These are phyloP conservation scores for Tuctoria greenei DNA, from an alignment of 176 grass and related monocot genomes.

Conservation along the genomic window DNA sequence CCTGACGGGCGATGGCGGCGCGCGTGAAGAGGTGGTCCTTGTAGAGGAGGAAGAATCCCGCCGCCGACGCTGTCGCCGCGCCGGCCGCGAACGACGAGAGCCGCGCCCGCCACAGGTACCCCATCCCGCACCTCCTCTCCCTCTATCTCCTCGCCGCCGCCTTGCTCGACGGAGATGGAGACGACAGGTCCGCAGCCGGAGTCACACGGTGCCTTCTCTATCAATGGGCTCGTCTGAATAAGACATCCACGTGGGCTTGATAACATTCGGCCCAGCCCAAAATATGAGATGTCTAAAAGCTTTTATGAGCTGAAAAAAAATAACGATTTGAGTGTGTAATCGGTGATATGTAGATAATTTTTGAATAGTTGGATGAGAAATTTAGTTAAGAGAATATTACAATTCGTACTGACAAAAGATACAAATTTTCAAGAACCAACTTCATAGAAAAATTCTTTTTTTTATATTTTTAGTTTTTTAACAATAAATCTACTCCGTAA, in stretches of 20 bases:
- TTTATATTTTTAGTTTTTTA: too few species aligned
- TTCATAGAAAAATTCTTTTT: too few species aligned
- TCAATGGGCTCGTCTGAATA: neutral
- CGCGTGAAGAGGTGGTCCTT: constrained; percentile 73
- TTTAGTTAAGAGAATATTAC: too few species aligned
- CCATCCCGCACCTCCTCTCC: constrained; percentile 38
- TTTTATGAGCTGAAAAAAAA: too few species aligned
- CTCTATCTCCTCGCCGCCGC: constrained; percentile 28
- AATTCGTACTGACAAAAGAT: too few species aligned
- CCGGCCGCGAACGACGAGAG: constrained; percentile 71
- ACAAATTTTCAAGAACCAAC: too few species aligned
- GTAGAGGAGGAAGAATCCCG: constrained; percentile 75
- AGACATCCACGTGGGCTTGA: neutral
- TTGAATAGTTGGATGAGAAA: too few species aligned
- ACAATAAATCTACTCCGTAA: too few species aligned
- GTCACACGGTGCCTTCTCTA: constrained; percentile 13
- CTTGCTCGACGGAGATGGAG: constrained; percentile 41
- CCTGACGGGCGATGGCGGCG: constrained; percentile 58
- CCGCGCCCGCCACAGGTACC: constrained; percentile 66
- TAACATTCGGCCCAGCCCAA: constrained; percentile 21
- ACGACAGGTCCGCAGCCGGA: too few species aligned
- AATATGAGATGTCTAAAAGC: too few species aligned
- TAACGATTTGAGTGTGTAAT: too few species aligned
- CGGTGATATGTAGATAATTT: too few species aligned
- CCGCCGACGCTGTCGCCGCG: constrained; percentile 46